Evolutionary conservation across 257 asterid genomes (phyloP).

Genomic region (Salvia rosmarinus): DNA sequence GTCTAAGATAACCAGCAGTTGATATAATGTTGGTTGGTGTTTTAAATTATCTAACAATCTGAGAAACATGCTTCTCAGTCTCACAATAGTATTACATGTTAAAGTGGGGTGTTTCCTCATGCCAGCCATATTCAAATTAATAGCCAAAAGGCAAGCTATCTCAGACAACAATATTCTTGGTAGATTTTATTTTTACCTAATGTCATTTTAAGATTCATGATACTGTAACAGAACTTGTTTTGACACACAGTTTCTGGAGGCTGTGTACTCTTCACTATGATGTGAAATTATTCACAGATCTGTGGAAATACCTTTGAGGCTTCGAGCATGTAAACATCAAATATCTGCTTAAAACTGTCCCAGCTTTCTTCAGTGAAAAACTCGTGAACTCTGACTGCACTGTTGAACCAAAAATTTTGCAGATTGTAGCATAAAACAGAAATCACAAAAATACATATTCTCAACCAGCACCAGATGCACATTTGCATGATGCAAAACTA

Average conservation of each 20-base stretch:
- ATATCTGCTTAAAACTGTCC: conserved; percentile 94
- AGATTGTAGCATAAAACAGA: conserved; percentile 41
- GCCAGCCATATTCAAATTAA: not conserved
- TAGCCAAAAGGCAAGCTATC: not conserved
- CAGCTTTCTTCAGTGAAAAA: conserved; percentile 90
- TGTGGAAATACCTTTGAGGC: conserved; percentile 81
- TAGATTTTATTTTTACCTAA: not conserved
- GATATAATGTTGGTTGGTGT: not conserved
- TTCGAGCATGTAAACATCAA: conserved; percentile 86
- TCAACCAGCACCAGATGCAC: conserved; percentile 25
- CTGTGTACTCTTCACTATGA: conserved; percentile 17
- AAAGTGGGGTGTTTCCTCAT: not conserved
- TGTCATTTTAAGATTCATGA: conserved; percentile 12
- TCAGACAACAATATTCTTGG: not conserved
- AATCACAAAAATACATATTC: conserved; percentile 7
- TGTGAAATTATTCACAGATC: conserved; percentile 3
- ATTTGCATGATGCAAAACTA: conserved; percentile 27
- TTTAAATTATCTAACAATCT: conserved; percentile 5
- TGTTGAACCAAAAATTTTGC: conserved; percentile 66
- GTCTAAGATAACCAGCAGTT: conserved; percentile 11
- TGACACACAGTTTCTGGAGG: not conserved
- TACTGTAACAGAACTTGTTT: not conserved
- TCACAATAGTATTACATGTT: not conserved
- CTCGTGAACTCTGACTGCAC: conserved; percentile 96
- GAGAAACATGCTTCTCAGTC: not conserved